Conservation (phyloP, 306 rosid species). For the Coriaria nepalensis region DNA sequence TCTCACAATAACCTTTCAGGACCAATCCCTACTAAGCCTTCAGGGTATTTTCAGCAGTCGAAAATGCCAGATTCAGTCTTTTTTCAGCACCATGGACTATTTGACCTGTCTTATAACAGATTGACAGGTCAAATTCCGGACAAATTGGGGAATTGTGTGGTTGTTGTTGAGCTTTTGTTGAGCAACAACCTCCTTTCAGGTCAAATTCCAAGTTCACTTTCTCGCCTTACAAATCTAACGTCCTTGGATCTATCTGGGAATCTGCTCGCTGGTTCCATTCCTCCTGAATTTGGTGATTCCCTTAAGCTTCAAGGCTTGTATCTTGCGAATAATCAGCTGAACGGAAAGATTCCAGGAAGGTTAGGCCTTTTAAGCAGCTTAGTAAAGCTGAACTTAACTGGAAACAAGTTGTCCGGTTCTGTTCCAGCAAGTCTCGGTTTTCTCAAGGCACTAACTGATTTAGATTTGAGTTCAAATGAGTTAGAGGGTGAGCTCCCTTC, state of each 20-base stretch:
- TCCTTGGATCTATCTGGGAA: constrained; percentile 85
- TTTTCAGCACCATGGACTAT: constrained; percentile 84
- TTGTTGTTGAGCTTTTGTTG: constrained; percentile 56
- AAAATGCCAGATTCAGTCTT: constrained; percentile 73
- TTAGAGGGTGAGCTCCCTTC: constrained; percentile 68
- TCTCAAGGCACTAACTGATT: constrained; percentile 61
- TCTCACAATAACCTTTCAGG: constrained; percentile 83
- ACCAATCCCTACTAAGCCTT: constrained; percentile 54
- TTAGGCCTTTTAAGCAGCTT: constrained; percentile 46
- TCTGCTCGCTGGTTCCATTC: constrained; percentile 67
- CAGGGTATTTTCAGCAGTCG: constrained; percentile 55
- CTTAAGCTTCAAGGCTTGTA: constrained; percentile 76
- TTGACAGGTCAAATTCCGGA: constrained; percentile 81
- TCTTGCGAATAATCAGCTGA: constrained; percentile 61
- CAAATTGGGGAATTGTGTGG: constrained; percentile 51
- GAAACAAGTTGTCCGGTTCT: constrained; percentile 53
- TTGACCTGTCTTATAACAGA: constrained; percentile 71
- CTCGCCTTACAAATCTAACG: constrained; percentile 53
- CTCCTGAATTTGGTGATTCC: constrained; percentile 51
- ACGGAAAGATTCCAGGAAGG: constrained; percentile 49
- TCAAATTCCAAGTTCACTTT: constrained; percentile 51
- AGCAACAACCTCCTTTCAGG: constrained; percentile 73
- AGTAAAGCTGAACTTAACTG: constrained; percentile 89
- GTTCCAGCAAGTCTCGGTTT: constrained; percentile 50
- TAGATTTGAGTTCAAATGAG: constrained; percentile 67